These are phyloP conservation scores for Salix caprea DNA, from an alignment of 345 rosid genomes.

Conservation along the genomic window DNA sequence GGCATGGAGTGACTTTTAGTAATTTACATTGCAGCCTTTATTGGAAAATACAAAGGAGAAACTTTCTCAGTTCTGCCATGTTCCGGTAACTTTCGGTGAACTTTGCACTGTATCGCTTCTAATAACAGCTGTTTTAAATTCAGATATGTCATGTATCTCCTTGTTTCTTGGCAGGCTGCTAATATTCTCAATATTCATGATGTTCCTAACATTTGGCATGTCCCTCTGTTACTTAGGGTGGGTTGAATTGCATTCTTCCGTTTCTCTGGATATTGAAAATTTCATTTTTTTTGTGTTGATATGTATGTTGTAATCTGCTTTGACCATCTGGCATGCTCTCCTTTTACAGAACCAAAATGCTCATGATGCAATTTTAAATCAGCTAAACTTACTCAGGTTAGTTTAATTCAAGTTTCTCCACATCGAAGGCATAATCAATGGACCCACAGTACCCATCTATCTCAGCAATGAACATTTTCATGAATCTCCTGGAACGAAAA, in stretches of 20 bases:
- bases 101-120: conserved; percentile 10
- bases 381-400: conserved; percentile 68
- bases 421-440: background rate
- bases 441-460: background rate
- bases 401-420: conserved; percentile 11
- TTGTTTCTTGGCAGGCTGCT: conserved; percentile 22
- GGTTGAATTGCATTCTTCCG: conserved; percentile 17
- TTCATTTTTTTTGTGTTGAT: background rate
- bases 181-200: conserved; percentile 35
- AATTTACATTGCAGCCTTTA: conserved; percentile 25
- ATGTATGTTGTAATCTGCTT: conserved; percentile 7
- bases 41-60: conserved; percentile 25
- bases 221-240: conserved; percentile 31
- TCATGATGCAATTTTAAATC: conserved; percentile 72
- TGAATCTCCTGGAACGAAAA: background rate
- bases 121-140: background rate
- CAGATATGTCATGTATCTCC: background rate
- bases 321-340: conserved; percentile 1
- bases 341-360: conserved; percentile 83
- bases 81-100: conserved; percentile 47
- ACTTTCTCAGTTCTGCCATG: conserved; percentile 35
- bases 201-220: conserved; percentile 37
- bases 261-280: conserved; percentile 9
- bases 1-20: background rate
- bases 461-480: background rate